phyloP scores from a whole-genome alignment of 2,329 filamentous ascomycete genomes.

The Talaromyces sp. region DNA sequence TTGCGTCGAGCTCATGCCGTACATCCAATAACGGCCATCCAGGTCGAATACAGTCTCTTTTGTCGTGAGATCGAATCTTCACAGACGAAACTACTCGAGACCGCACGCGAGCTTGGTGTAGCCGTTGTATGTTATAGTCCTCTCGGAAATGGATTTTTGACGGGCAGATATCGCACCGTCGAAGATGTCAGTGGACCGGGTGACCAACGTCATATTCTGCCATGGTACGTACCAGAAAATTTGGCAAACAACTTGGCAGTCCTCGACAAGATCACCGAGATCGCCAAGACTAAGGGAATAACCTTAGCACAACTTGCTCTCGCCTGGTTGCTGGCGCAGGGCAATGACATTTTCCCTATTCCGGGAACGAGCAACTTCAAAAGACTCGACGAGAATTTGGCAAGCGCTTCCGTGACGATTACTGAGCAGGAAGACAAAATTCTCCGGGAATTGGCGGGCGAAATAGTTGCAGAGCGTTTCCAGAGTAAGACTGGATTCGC shows the following conservation, averaged over 20 bases:
- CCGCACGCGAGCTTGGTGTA: slow-evolving; percentile 45
- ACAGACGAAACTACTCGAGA: slow-evolving; percentile 23
- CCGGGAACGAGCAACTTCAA: slow-evolving; percentile 39
- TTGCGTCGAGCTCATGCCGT: slow-evolving; percentile 45
- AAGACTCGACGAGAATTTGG: slow-evolving; percentile 41
- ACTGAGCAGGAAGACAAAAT: background rate
- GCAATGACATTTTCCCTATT: slow-evolving; percentile 51
- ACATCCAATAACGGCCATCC: slow-evolving; percentile 56
- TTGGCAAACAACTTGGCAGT: slow-evolving; percentile 51
- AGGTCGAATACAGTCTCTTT: slow-evolving; percentile 60
- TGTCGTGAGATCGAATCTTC: slow-evolving; percentile 22
- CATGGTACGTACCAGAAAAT: slow-evolving; percentile 51
- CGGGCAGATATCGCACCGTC: slow-evolving; percentile 46
- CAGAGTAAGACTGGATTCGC: slow-evolving; percentile 19
- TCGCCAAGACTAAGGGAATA: slow-evolving; percentile 45
- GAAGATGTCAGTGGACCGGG: slow-evolving; percentile 46
- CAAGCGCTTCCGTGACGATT: slow-evolving; percentile 12
- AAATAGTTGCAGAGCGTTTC: slow-evolving; percentile 19
- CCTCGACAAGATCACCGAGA: slow-evolving; percentile 42
- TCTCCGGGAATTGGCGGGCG: background rate
- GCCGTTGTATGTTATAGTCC: slow-evolving; percentile 60
- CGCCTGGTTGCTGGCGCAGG: slow-evolving; percentile 48
- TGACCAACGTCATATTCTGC: slow-evolving; percentile 43
- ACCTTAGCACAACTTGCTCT: slow-evolving; percentile 49
- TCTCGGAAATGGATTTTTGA: slow-evolving; percentile 56